Conservation (phyloP, 75 land plant genomes). For the Adiantum capillusveneris region DNA sequence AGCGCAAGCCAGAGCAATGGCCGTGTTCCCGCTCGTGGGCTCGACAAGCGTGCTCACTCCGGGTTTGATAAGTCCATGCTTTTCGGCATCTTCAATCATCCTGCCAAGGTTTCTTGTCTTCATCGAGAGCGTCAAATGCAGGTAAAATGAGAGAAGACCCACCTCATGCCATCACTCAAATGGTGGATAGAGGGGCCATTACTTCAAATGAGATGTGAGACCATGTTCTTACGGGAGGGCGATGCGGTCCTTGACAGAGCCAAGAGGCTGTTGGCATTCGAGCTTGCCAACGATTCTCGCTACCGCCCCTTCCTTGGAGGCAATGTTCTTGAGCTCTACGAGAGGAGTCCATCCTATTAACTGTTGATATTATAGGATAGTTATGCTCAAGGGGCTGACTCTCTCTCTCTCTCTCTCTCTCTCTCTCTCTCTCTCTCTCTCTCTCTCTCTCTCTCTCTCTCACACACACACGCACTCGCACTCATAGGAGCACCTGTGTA, state of each 20-base stretch:
- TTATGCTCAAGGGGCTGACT: not conserved
- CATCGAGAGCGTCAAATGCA: too few relatives aligned
- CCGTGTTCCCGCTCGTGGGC: conserved; percentile 36
- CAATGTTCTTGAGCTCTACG: conserved; percentile 28
- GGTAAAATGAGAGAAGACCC: too few relatives aligned
- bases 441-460: not conserved
- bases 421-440: not conserved
- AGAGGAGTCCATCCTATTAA: conserved; percentile 49
- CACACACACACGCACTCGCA: not conserved
- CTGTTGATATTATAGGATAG: not conserved
- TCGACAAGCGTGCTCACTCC: conserved; percentile 24
- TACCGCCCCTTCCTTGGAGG: conserved; percentile 26
- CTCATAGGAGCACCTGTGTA: not conserved
- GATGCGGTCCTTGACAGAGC: conserved; percentile 50
- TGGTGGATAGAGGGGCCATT: not conserved
- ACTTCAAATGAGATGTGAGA: not conserved
- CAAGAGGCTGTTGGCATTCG: conserved; percentile 38
- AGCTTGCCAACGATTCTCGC: conserved; percentile 45
- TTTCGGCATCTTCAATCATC: conserved; percentile 88
- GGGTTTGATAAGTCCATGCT: conserved; percentile 64
- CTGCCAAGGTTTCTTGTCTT: conserved; percentile 6
- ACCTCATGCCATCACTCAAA: not conserved
- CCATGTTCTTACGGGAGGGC: conserved; percentile 26
- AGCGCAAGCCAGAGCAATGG: conserved; percentile 21
- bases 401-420: not conserved